Base-by-base conservation (phyloP, 164 flowering plant genomes). In the Magnolia changhungtana region DNA sequence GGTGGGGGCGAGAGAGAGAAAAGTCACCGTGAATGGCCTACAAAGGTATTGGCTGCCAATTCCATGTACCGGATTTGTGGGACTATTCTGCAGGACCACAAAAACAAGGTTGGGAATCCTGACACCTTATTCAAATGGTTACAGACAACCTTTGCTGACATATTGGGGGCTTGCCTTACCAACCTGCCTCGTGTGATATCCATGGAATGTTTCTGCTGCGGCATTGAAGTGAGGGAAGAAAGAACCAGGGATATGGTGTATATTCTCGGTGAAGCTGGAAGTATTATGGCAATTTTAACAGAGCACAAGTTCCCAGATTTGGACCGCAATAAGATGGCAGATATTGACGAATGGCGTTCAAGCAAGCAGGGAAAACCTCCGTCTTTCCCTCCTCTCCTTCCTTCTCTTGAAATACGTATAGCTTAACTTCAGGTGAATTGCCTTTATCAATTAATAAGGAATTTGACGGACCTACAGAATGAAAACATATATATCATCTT, bases 61-160 rank as follows among this genome's bases (percentile, higher is more conserved):
- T 84, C 91, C 37, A 87, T 90, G 91, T 86, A 90, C 81, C 84
- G 90, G 76, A 65, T 85, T 71, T 77, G 87, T 68, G 73, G 81
- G 73, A 82, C 92, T 14, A 66, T 86, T 69, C 78, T 88, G 55
- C 45, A 37, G 4, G 81, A 74, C 49, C 74, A 74, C 37, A 78
- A 67, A 24, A 6, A 37, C 13, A 14, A 23, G 71, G 19, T 72
- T 45, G 67, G 74, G 67, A 75, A 50, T 23, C 58, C 59, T n/a
- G 86, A 82, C 11, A 79, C 21, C 37, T 37, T 88, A 66, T 83
- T 84, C 65, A 80, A 81, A 75, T 77, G 45, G 50, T 19, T 84
- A 18, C 63, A 72, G 0, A 55, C 55, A 13, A 84, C 84, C 82
- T 86, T 86, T 29, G 75, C 89, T 45, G 89, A 89, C 64, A 84